A percentile compares a stretch with the other conserved stretches of the same genome.
Conservation (phyloP, 129 eudicot genomes). For the Chrysanthemum lavandulifolium region DNA sequence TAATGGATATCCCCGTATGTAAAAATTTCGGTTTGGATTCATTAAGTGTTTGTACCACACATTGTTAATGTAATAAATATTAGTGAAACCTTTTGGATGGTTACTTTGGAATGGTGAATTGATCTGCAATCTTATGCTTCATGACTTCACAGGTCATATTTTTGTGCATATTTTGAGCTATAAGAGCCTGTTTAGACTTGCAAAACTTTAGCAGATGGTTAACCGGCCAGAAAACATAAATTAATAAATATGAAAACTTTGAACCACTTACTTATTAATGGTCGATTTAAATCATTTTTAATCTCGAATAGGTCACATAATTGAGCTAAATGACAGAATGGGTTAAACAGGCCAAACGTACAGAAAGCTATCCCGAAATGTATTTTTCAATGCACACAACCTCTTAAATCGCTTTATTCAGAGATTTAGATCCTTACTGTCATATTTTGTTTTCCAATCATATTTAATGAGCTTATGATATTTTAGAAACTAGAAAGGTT, state of each 20-base stretch:
- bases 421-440: no score
- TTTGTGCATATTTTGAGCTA: not conserved
- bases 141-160: not conserved
- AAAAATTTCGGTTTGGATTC: slow-evolving; percentile 14
- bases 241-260: not conserved
- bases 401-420: not conserved
- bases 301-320: not conserved
- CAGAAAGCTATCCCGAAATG: not conserved
- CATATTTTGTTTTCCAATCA: no score
- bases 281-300: not conserved
- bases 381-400: not conserved
- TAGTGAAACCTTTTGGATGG: not conserved
- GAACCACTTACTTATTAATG: not conserved
- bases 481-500: no score
- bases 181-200: not conserved
- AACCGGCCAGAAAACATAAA: no score
- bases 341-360: no score
- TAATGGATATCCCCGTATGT: slow-evolving; percentile 2
- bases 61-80: not conserved
- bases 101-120: not conserved
- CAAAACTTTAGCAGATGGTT: not conserved
- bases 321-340: not conserved
- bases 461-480: no score
- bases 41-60: not conserved
- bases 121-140: not conserved